A percentile compares a stretch with the other conserved stretches of the same genome.
phyloP scores from a whole-genome alignment of 1,284 basidiomycete genomes.

The Rhodotorula sp. region DNA sequence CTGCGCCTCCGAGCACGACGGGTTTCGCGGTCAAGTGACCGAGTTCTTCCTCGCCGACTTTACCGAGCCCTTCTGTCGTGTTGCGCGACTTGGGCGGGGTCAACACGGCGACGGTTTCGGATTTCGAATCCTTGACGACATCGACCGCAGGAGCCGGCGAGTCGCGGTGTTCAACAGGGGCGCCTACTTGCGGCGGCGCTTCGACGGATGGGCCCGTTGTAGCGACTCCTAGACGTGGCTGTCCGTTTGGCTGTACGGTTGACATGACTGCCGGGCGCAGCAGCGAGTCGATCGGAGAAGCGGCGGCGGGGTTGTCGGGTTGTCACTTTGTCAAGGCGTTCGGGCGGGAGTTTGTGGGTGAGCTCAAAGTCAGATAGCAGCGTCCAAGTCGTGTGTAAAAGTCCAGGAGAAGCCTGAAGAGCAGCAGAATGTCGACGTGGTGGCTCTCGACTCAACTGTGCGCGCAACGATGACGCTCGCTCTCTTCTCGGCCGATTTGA shows the following conservation, averaged over 20 bases:
- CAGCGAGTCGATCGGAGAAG: too few relatives aligned
- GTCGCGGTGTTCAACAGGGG: not conserved
- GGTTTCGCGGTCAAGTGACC: conserved; percentile 1
- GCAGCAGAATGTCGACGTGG: too few relatives aligned
- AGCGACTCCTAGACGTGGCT: not conserved
- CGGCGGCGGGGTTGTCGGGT: too few relatives aligned
- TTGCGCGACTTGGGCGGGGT: not conserved
- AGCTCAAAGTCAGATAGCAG: too few relatives aligned
- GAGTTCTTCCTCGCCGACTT: conserved; percentile 9
- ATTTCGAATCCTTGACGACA: conserved; percentile 7
- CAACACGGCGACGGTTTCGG: conserved; percentile 12
- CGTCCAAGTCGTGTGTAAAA: too few relatives aligned
- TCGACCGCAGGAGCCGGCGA: conserved; percentile 6
- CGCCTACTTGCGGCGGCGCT: not conserved
- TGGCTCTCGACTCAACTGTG: not conserved
- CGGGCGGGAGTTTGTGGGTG: too few relatives aligned
- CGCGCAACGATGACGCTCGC: not conserved
- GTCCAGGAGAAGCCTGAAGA: too few relatives aligned
- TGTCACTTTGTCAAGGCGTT: too few relatives aligned
- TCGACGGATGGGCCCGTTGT: not conserved
- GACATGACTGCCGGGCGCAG: too few relatives aligned
- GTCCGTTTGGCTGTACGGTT: not conserved
- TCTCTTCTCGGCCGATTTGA: not conserved
- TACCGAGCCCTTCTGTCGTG: conserved; percentile 6
- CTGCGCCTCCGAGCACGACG: conserved; percentile 2